Conservation (phyloP, 2,329 filamentous ascomycete genomes). For the Penicillium italicum region DNA sequence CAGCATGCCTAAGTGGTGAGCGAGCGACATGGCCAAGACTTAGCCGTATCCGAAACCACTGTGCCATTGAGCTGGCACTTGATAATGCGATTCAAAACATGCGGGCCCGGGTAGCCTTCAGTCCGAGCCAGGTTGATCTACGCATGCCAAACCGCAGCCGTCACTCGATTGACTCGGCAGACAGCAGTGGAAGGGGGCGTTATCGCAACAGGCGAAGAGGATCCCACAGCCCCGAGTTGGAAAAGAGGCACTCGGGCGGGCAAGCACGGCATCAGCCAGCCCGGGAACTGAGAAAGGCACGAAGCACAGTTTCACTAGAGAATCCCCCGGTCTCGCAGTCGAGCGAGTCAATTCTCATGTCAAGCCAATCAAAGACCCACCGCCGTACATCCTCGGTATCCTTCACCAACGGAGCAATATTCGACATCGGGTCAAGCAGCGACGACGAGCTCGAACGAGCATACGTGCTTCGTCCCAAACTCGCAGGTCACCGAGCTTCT, state of each 20-base stretch:
- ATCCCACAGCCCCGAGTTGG: slow-evolving; percentile 33
- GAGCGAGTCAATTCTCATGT: slow-evolving; percentile 10
- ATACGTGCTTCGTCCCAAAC: slow-evolving; percentile 4
- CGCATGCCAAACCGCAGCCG: slow-evolving; percentile 15
- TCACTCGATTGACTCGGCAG: slow-evolving; percentile 20
- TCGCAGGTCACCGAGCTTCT: slow-evolving; percentile 2
- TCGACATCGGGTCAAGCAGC: slow-evolving; percentile 18
- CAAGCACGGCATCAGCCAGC: slow-evolving; percentile 5
- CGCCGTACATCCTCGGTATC: slow-evolving; percentile 20
- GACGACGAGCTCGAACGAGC: slow-evolving; percentile 15
- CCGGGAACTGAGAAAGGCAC: slow-evolving; percentile 17
- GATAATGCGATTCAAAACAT: slow-evolving; percentile 41
- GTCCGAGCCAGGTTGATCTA: slow-evolving; percentile 25
- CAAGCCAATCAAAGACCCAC: slow-evolving; percentile 7
- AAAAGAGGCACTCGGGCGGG: slow-evolving; percentile 17
- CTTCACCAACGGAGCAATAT: slow-evolving; percentile 10
- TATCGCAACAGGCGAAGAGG: slow-evolving; percentile 24
- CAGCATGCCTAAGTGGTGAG: slow-evolving; percentile 73
- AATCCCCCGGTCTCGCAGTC: slow-evolving; percentile 5
- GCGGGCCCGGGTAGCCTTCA: slow-evolving; percentile 39
- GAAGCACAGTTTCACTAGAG: slow-evolving; percentile 24
- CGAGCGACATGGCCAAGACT: slow-evolving; percentile 89
- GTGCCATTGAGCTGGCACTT: slow-evolving; percentile 81
- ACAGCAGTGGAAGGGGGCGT: slow-evolving; percentile 24
- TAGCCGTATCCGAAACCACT: slow-evolving; percentile 77